Evolutionary conservation across 1,284 basidiomycete genomes (phyloP), one percentile per base, ranked within the genome.

Genomic region (Polyporus tsugae): DNA sequence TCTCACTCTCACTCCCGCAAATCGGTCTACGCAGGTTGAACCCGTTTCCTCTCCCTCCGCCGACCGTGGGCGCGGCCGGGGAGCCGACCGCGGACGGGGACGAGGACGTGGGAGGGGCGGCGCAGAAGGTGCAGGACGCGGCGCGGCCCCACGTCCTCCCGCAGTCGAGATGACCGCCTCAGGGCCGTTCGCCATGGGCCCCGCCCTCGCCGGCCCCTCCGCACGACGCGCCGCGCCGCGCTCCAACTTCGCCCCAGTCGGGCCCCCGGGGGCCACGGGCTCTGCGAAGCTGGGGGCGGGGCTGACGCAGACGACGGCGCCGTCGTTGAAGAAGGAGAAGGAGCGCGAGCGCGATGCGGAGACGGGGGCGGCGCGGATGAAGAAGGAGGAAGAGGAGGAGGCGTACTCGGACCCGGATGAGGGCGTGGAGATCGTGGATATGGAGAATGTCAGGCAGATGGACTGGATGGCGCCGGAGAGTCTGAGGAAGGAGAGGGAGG

Each of bases 391-490:
- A n/a, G 86, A 90, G 35, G 87, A 83, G 3, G 92, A 94, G 70
- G 84, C 85, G 10, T 95, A 96, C 80, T 95, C 94, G n/a, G 95
- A 96, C 73, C 90, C 92, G 33, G 95, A 96, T 75, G 93, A 95
- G 66, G 93, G 92, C 10, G 89, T 92, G n/a, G 91, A 93, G 77
- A 93, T 95, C 64, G 85, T 98, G 62, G 95, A 97, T 76, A 95
- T 98, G 84, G 91, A 93, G 66, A 85, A 91, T 66, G 91, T 98
- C 15, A 83, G 87, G 57, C 83, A 87, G 67, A 89, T 97, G 85
- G 94, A 95, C 77, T 96, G 92, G 86, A 94, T 94, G 85, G 95
- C 95, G 2, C 95, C 95, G 0, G 95, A 96, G 73, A 90, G 87
- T 67, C 77, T 97, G 67, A 85, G 84, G 63, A 90, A 86, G 73